Base-by-base conservation (phyloP, 169 alveolate genomes). In the Ichthyophthirius multifiliis region DNA sequence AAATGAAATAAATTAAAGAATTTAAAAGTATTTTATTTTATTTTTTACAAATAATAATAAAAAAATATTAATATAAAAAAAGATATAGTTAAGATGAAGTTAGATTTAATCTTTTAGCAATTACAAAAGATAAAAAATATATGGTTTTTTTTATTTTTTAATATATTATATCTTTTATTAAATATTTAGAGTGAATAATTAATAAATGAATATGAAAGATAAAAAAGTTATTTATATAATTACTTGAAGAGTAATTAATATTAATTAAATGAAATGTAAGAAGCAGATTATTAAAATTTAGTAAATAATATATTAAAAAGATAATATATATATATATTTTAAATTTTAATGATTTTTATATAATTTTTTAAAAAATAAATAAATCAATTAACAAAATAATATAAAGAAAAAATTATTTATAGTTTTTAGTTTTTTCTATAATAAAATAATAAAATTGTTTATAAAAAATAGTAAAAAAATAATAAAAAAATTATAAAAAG, bases 51-150 rank as follows among this genome's bases (percentile, higher is more conserved):
- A 10, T n/a, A 27, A 4, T 55, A 0, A 55, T 15, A 18, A 55
- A 55, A 55, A 15, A 9, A 55, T 0, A 27, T 16, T 10, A 27
- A 4, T 55, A 15, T 55, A 13, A 2, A 4, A 6, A 20, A 10
- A 55, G 71, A 27, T 55, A 55, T 45, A 67, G 77, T 45, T 81
- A 82, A 23, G 76, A 73, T 37, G 97, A 94, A 86, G 87, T 92
- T 41, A 89, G 94, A 74, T 94, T 94, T 77, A 92, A 90, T 75
- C 82, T 94, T 34, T 73, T 94, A 7, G 97, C 96, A 20, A 74
- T 94, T 23, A 84, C 83, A 15, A 90, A 84, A 7, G 89, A 89
- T 78, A 79, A 83, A 55, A 27, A 12, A 55, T 55, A 15, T 20
- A 3, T 55, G 2, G 18, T 0, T 15, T 27, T 1, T 1, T 5